Conservation (phyloP, 106 monocot genomes). For the Allium cepa region DNA sequence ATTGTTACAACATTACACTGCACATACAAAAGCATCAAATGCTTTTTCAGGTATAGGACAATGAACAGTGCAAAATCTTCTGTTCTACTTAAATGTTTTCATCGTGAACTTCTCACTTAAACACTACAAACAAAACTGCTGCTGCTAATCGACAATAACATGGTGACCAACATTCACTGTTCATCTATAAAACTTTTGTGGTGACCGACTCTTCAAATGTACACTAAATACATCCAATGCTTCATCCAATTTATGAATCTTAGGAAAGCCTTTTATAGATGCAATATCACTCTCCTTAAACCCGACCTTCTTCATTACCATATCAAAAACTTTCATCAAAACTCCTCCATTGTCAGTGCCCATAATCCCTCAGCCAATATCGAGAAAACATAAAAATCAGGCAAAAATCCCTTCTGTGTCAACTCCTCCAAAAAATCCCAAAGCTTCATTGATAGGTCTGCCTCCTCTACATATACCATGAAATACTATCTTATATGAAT, state of each 20-base stretch:
- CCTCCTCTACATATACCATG: conserved; percentile 71
- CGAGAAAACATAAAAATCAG: conserved; percentile 55
- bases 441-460: conserved; percentile 79
- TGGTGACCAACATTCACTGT: too few species aligned
- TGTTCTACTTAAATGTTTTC: too few species aligned
- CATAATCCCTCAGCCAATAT: conserved; percentile 83
- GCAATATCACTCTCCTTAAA: conserved; percentile 37
- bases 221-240: conserved; percentile 46
- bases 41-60: too few species aligned
- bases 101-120: too few species aligned
- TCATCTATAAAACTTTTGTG: conserved; percentile 22
- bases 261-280: conserved; percentile 69
- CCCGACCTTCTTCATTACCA: conserved; percentile 54
- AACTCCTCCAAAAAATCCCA: conserved; percentile 81
- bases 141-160: too few species aligned
- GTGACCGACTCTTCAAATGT: conserved; percentile 24
- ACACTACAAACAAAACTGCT: too few species aligned
- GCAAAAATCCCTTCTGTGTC: conserved; percentile 68
- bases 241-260: conserved; percentile 71
- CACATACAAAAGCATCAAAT: too few species aligned
- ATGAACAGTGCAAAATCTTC: too few species aligned
- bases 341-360: conserved; percentile 75
- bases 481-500: conserved; percentile 75
- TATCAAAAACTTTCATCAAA: conserved; percentile 34
- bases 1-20: too few species aligned